These are phyloP conservation scores for Torulaspora quercuum DNA, from an alignment of 805 yeast genomes.

Conservation along the genomic window DNA sequence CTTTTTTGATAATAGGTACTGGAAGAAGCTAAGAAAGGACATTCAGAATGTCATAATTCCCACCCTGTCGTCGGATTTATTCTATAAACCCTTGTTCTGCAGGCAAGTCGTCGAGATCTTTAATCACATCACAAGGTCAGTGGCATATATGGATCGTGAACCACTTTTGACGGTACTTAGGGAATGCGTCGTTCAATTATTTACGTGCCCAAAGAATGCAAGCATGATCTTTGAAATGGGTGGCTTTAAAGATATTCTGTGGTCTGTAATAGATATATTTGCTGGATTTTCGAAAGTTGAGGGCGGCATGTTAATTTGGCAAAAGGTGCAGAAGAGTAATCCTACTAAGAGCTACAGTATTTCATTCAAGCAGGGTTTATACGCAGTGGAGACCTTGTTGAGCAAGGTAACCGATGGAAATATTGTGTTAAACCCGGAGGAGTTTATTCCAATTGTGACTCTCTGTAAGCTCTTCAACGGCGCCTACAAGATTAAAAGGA, in stretches of 20 bases:
- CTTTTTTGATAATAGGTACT: slow-evolving; percentile 56
- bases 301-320: slow-evolving; percentile 37
- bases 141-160: slow-evolving; percentile 73
- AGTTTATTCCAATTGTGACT: slow-evolving; percentile 42
- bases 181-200: slow-evolving; percentile 75
- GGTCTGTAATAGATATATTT: slow-evolving; percentile 46
- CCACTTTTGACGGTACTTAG: slow-evolving; percentile 78
- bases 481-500: slow-evolving; percentile 52
- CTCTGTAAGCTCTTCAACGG: slow-evolving; percentile 58
- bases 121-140: slow-evolving; percentile 46
- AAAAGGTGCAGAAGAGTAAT: slow-evolving; percentile 34
- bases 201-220: slow-evolving; percentile 84
- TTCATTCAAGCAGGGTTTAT: slow-evolving; percentile 36
- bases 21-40: slow-evolving; percentile 48
- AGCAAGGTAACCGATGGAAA: slow-evolving; percentile 36
- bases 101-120: slow-evolving; percentile 53
- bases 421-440: slow-evolving; percentile 37
- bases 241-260: slow-evolving; percentile 43
- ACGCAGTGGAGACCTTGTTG: slow-evolving; percentile 36
- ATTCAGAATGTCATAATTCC: slow-evolving; percentile 53
- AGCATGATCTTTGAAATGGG: slow-evolving; percentile 43
- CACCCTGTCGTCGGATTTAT: slow-evolving; percentile 49
- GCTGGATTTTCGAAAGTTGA: slow-evolving; percentile 41
- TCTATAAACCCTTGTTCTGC: slow-evolving; percentile 47
- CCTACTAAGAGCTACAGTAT: slow-evolving; percentile 36